These are phyloP conservation scores for Chlamydomonas sp. DNA, from an alignment of 139 green algal species.

Conservation along the genomic window DNA sequence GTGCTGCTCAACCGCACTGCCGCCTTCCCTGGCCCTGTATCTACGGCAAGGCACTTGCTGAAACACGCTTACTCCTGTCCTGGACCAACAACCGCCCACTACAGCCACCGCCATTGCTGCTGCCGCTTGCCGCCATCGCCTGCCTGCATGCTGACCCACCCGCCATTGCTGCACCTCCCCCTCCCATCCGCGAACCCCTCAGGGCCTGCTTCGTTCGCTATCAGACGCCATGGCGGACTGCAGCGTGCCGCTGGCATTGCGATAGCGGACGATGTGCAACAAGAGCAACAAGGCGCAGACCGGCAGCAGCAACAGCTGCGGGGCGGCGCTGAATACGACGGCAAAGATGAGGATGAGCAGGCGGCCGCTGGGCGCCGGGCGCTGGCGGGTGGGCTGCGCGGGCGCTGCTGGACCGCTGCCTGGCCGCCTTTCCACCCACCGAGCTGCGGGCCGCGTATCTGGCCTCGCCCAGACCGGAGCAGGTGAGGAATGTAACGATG, in stretches of 20 bases:
- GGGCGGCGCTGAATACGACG: not conserved
- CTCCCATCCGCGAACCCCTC: not conserved
- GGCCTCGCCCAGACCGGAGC: not conserved
- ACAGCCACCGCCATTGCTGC: too few relatives aligned
- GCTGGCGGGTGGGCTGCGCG: not conserved
- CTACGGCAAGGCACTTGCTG: too few relatives aligned
- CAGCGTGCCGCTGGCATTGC: not conserved
- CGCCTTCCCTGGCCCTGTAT: too few relatives aligned
- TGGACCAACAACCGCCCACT: too few relatives aligned
- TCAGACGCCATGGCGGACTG: not conserved
- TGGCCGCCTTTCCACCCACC: not conserved
- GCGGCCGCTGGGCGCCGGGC: too few relatives aligned
- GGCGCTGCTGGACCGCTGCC: not conserved
- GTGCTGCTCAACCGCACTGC: too few relatives aligned
- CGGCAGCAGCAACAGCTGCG: too few relatives aligned
- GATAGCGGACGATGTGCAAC: too few relatives aligned
- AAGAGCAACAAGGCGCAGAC: too few relatives aligned
- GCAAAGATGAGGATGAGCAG: too few relatives aligned
- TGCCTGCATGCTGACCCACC: not conserved
- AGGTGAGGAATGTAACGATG: not conserved
- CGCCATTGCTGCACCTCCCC: not conserved
- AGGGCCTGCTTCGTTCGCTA: slow-evolving; percentile 4
- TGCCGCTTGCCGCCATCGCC: too few relatives aligned
- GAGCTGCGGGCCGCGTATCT: not conserved
- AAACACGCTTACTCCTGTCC: too few relatives aligned